Conservation (phyloP, 192 early-diverging fungal species). For the Phycomyces blakesleeanus region DNA sequence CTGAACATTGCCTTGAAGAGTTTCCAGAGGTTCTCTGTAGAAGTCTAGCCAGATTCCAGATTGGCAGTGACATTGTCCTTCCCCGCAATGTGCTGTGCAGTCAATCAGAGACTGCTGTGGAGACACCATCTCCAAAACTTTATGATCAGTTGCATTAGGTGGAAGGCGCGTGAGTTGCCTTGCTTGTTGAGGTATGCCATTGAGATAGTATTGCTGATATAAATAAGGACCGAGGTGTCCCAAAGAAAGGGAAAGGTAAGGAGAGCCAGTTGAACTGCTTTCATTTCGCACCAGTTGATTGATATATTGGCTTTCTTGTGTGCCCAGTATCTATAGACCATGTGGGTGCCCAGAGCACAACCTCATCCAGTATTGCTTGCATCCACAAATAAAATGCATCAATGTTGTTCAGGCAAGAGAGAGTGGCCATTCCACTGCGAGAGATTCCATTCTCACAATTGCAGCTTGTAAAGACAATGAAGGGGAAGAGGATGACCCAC, state of each 20-base stretch:
- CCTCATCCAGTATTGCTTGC: constrained; percentile 29
- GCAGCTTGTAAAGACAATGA: neutral
- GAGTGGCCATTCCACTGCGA: constrained; percentile 21
- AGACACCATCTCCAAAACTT: constrained; percentile 8
- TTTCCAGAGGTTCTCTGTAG: constrained; percentile 6
- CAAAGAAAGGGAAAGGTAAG: neutral
- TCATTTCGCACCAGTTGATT: constrained; percentile 34
- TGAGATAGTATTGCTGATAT: constrained; percentile 4
- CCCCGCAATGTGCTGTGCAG: constrained; percentile 4
- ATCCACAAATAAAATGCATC: constrained; percentile 24
- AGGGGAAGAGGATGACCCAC: neutral
- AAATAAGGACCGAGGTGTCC: neutral
- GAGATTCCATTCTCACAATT: constrained; percentile 9
- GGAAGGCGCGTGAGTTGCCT: constrained; percentile 7
- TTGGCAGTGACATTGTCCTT: neutral
- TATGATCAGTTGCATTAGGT: constrained; percentile 22
- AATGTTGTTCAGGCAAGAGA: constrained; percentile 12
- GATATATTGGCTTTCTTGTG: constrained; percentile 1
- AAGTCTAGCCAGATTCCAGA: neutral
- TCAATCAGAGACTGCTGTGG: neutral
- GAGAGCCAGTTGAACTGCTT: constrained; percentile 6
- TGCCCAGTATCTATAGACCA: constrained; percentile 14
- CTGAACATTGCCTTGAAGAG: neutral
- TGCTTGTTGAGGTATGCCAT: constrained; percentile 11
- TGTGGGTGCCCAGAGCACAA: neutral